These are phyloP conservation scores for Sclerospora graminicola DNA, from an alignment of 352 stramenopile genomes.

Conservation along the genomic window DNA sequence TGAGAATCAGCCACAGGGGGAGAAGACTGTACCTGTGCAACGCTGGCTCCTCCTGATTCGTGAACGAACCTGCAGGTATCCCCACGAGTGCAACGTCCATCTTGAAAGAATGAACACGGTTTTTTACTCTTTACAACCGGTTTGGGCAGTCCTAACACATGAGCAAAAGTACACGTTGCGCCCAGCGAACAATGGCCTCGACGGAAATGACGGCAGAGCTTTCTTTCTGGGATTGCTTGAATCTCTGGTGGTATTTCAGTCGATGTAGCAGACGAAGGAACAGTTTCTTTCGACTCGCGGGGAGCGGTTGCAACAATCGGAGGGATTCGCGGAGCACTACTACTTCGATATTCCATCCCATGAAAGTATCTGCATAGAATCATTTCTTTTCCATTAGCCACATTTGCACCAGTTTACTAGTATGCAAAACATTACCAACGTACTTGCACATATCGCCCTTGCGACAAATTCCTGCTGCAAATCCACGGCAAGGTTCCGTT, in stretches of 20 bases:
- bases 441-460: slow-evolving; percentile 69
- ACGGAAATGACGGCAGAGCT: slow-evolving; percentile 47
- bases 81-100: slow-evolving; percentile 38
- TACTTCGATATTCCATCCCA: slow-evolving; percentile 9
- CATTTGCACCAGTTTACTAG: background rate
- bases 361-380: slow-evolving; percentile 20
- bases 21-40: background rate
- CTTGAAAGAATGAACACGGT: slow-evolving; percentile 38
- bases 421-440: slow-evolving; percentile 10
- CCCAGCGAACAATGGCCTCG: slow-evolving; percentile 35
- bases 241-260: slow-evolving; percentile 10
- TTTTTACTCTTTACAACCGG: slow-evolving; percentile 18
- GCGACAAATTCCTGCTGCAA: slow-evolving; percentile 45
- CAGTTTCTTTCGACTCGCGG: too few relatives aligned
- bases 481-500: slow-evolving; percentile 34
- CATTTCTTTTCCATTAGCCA: background rate
- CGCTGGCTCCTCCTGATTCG: slow-evolving; percentile 3
- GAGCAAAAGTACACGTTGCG: slow-evolving; percentile 25
- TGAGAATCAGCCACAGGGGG: slow-evolving; percentile 4
- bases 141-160: slow-evolving; percentile 26
- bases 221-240: slow-evolving; percentile 18
- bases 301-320: background rate
- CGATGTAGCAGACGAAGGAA: background rate
- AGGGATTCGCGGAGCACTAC: slow-evolving; percentile 2
- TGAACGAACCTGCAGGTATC: slow-evolving; percentile 44